Evolutionary conservation across 352 stramenopile genomes (phyloP).

Genomic region (Globisporangium canariense): DNA sequence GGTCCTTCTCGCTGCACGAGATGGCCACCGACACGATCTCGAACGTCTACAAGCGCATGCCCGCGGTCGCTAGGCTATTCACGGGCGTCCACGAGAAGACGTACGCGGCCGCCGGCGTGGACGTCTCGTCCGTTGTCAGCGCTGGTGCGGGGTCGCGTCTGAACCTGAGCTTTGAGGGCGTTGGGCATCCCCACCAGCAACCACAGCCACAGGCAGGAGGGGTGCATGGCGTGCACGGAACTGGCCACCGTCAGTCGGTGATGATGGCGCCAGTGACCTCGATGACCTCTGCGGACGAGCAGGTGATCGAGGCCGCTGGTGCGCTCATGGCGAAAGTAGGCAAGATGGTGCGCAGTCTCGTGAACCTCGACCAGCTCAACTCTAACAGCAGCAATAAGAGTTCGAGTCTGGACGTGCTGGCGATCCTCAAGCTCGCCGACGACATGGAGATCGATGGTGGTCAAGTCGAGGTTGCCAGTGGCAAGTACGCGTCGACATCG

Average conservation of each 20-base stretch:
- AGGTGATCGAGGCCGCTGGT: slow-evolving; percentile 35
- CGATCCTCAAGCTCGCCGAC: slow-evolving; percentile 54
- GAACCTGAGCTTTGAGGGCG: slow-evolving; percentile 3
- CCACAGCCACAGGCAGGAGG: background rate
- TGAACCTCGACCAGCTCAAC: slow-evolving; percentile 32
- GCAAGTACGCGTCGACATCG: background rate
- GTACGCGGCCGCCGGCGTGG: slow-evolving; percentile 39
- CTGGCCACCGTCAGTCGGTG: background rate
- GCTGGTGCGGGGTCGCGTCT: background rate
- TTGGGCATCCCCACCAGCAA: background rate
- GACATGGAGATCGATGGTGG: slow-evolving; percentile 37
- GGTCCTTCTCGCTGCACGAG: slow-evolving; percentile 32
- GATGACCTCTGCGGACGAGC: slow-evolving; percentile 12
- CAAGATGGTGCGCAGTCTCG: slow-evolving; percentile 62
- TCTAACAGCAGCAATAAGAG: slow-evolving; percentile 5
- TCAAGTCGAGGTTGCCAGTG: slow-evolving; percentile 7
- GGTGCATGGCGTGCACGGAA: background rate
- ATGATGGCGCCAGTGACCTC: background rate
- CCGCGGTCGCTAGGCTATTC: slow-evolving; percentile 42
- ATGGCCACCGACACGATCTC: slow-evolving; percentile 59
- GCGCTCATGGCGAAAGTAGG: slow-evolving; percentile 47
- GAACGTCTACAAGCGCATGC: slow-evolving; percentile 44
- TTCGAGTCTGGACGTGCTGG: slow-evolving; percentile 30
- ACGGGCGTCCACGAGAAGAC: slow-evolving; percentile 30
- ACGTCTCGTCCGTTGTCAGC: slow-evolving; percentile 2